Base-by-base conservation (phyloP, 805 yeast genomes). In the Sungouiozyma ichnusensis region DNA sequence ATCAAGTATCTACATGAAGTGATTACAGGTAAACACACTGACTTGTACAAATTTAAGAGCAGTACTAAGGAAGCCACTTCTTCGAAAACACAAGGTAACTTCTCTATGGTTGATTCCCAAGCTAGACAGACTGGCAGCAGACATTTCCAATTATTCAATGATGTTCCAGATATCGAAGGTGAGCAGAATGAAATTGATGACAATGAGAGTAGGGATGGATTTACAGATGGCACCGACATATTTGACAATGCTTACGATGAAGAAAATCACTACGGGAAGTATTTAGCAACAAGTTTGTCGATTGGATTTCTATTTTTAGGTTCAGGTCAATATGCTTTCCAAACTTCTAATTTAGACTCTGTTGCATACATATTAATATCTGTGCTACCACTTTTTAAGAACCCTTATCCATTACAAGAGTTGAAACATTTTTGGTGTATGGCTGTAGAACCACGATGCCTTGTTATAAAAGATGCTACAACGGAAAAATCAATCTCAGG, bases 351-450 rank as follows among this genome's bases (percentile, higher is more conserved):
- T 42, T 66, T 81, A 9, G 54, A 56, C 34, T 50, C 50, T 20
- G 41, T 55, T 11, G 58, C 65, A 2, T 58, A 58, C 2, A 68
- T 92, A 51, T 63, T 86, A 1, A 73, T 85, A 0, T 72, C 96
- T 0, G 66, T 84, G n/a, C 78, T 85, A 49, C 97, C 97, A 2
- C 45, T 52, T 3, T 59, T 53, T 36, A 45, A 36, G 40, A 41
- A 44, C 3, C 59, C 60, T 2, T 54, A 81, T 16, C 86, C 84
- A 55, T 58, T 90, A 41, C 95, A 86, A 58, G 95, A 94, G 2
- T 64, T 87, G 32, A 69, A 95, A 35, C 94, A 87, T 58, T 81
- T 92, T 48, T 92, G 97, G 97, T 81, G 87, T 1, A 63, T 92
- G 46, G 75, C 94, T 0, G 81, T 82, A 3, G 87, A 81, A 49